Evolutionary conservation across 352 stramenopile species (phyloP).

Genomic region (Lagenidium sp.): DNA sequence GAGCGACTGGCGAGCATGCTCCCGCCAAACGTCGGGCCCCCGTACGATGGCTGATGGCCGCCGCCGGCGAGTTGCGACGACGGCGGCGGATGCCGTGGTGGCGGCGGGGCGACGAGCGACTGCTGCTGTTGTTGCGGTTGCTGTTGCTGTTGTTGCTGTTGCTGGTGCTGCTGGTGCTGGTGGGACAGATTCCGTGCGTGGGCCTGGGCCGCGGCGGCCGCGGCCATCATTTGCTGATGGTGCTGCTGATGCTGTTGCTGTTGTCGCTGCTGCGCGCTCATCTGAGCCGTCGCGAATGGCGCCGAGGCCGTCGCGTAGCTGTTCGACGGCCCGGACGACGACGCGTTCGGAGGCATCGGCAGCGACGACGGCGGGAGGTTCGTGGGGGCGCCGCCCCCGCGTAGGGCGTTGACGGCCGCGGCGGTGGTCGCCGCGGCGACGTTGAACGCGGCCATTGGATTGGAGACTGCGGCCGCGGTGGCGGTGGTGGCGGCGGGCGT

Average conservation of each 20-base stretch:
- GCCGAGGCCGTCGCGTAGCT: too few relatives aligned
- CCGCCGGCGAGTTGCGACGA: too few relatives aligned
- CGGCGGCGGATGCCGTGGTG: too few relatives aligned
- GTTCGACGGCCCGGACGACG: too few relatives aligned
- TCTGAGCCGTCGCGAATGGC: neutral
- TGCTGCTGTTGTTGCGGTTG: constrained; percentile 2
- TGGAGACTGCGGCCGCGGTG: constrained; percentile 4
- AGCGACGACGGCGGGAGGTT: neutral
- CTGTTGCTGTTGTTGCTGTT: constrained; percentile 6
- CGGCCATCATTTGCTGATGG: constrained; percentile 19
- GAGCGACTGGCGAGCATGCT: too few relatives aligned
- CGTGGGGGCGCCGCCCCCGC: neutral
- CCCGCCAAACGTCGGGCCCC: too few relatives aligned
- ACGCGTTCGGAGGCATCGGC: too few relatives aligned
- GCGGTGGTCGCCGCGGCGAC: constrained; percentile 3
- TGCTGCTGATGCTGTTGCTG: constrained; percentile 5
- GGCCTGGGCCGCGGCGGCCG: constrained; percentile 1
- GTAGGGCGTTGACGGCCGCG: neutral
- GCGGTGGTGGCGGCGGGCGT: constrained; percentile 11
- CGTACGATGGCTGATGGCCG: too few relatives aligned
- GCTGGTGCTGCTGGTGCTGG: constrained; percentile 15
- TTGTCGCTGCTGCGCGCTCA: neutral
- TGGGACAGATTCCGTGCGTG: constrained; percentile 11
- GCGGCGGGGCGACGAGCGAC: too few relatives aligned
- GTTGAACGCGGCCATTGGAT: constrained; percentile 1